Evolutionary conservation across 1,284 basidiomycete species (phyloP).

Genomic region (Pisolithus thermaeus): DNA sequence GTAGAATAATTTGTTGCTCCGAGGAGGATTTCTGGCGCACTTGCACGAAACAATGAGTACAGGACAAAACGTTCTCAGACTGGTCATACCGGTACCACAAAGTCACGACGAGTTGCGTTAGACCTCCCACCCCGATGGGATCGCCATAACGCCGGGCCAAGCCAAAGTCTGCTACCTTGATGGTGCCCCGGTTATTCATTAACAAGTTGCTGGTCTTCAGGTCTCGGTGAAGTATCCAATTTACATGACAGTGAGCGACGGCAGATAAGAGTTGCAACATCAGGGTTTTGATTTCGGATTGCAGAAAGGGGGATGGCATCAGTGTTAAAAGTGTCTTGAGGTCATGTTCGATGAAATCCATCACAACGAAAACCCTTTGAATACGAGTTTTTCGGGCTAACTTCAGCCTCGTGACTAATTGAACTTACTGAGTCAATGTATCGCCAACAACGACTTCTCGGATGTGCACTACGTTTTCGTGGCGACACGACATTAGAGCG

Average conservation of each 20-base stretch:
- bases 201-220: constrained; percentile 96
- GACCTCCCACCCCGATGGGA: constrained; percentile 84
- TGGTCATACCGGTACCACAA: constrained; percentile 91
- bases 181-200: constrained; percentile 98
- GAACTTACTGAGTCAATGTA: constrained; percentile 91
- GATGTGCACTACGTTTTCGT: constrained; percentile 94
- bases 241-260: constrained; percentile 85
- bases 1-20: constrained; percentile 93
- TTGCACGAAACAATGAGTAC: constrained; percentile 28
- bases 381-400: constrained; percentile 13
- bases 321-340: constrained; percentile 91
- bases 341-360: constrained; percentile 99
- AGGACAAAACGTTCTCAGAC: constrained; percentile 9
- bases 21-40: constrained; percentile 93
- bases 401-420: constrained; percentile 4
- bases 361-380: constrained; percentile 92
- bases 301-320: constrained; percentile 93
- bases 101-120: constrained; percentile 97
- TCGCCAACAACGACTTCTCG: constrained; percentile 99
- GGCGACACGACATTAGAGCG: constrained; percentile 86
- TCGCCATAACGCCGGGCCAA: constrained; percentile 94
- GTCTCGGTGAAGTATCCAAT: constrained; percentile 98
- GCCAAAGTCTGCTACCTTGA: constrained; percentile 99
- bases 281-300: constrained; percentile 97
- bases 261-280: constrained; percentile 94